Evolutionary conservation across 2,329 filamentous ascomycete genomes (phyloP), one percentile per base, ranked within the genome.

Genomic region (Aulographum hederae): DNA sequence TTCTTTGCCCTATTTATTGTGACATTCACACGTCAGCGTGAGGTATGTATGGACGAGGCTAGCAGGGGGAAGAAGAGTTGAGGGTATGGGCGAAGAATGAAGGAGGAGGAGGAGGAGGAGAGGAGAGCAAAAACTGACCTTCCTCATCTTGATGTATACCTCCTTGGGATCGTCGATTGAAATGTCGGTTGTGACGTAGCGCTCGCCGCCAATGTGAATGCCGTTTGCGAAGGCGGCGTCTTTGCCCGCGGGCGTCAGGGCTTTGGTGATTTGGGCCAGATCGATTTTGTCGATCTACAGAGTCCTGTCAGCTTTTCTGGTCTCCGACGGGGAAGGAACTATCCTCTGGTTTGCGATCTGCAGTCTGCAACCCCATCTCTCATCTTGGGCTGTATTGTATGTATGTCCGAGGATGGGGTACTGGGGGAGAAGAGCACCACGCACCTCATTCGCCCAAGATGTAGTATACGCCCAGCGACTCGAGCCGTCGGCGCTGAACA

Each of bases 111-210:
- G 15, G 8, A 11, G 8, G 10, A 14, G 31, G n/a, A 11, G 27
- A 29, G 27, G 10, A 29, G 15, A 10, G 23, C 35, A 26, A 29
- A 31, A 37, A 51, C 62, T 38, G 63, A 91, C 84, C 70, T 82
- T 74, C n/a, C 69, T 85, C 82, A 41, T 73, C 80, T 57, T 92
- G 92, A n/a, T n/a, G n/a, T n/a, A n/a, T n/a, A n/a, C n/a, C 46
- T 92, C 57, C 59, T 72, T 77, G 52, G 77, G 67, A 82, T 25
- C 21, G 8, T 25, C n/a, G 8, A 8, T n/a, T 38, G 85, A 79
- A 32, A 75, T 70, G 50, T 69, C 73, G 52, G 80, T 66, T 49
- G 76, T 64, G 51, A 94, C 68, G 54, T 76, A 94, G 57, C 80
- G 78, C 50, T 76, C 71, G 41, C 78, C 78, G 30, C 57, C 73